Base-by-base conservation (phyloP, 2,329 filamentous ascomycete species). In the Calonectria hongkongensis region DNA sequence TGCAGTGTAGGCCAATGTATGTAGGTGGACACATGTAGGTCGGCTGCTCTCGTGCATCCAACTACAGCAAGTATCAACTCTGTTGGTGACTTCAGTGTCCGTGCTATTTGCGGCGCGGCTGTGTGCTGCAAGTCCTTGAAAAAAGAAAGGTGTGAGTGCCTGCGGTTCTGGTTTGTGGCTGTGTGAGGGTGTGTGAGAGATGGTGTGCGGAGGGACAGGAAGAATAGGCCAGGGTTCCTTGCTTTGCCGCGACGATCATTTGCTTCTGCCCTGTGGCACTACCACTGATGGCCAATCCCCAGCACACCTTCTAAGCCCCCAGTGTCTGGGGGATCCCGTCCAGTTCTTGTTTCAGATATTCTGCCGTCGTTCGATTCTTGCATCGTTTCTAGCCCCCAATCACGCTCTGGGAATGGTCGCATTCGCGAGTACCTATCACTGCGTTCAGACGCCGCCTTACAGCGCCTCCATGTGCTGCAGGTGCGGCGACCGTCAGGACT, bases 201-300 rank as follows among this genome's bases (percentile, higher is more conserved):
- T 50, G 28, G 60, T 25, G 68, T 41, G 62, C 50, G 68, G 68
- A 36, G 50, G 16, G 58, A 16, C 43, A 64, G 70, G 45, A 48
- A 30, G 30, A 71, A 72, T 48, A 70, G 75, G 72, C 54, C 54
- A 36, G 75, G 66, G 73, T 58, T 58, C 72, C 78, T 74, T 75
- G 77, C 78, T 71, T 67, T 80, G 76, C 78, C 78, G 78, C 70
- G 78, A 76, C 76, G 78, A 80, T 80, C 78, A 80, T 78, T 77
- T 78, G 72, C 76, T 73, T 75, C 66, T 73, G 62, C 62, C 66
- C 60, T 70, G 56, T 65, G 71, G 48, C 54, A 65, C 60, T 68
- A 45, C 18, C 60, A 21, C 64, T 63, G 30, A 47, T 51, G n/a
- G 33, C 66, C 62, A 70, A 66, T 66, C 71, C 71, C 51, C 50